Percentiles rank a stretch among this genome's conserved stretches.
Conservation (phyloP, 495 filamentous ascomycete genomes). For the Aspergillus sclerotiicarbonarius region DNA sequence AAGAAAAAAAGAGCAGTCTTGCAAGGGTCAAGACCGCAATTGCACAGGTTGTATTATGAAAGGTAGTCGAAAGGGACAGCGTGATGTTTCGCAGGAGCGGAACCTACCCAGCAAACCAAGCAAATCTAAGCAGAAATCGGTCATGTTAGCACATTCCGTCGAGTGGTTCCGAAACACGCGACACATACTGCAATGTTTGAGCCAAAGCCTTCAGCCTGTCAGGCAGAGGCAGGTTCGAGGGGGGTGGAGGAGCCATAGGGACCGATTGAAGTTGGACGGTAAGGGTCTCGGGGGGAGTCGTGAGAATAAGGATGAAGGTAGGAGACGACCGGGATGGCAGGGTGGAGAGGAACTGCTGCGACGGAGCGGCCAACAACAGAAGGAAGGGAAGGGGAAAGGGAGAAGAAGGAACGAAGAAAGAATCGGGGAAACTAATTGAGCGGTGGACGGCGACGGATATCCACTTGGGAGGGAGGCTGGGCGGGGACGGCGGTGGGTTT, state of each 20-base stretch:
- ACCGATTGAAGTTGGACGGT: background rate
- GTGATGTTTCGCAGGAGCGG: constrained; percentile 4
- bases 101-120: constrained; percentile 90
- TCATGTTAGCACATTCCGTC: constrained; percentile 44
- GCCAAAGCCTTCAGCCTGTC: constrained; percentile 75
- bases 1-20: background rate
- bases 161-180: constrained; percentile 18
- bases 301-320: constrained; percentile 3
- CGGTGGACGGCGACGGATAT: constrained; percentile 8
- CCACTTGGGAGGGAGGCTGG: constrained; percentile 8
- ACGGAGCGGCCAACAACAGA: background rate
- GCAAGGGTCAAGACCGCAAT: constrained; percentile 2
- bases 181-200: constrained; percentile 82
- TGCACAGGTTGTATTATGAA: background rate
- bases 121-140: constrained; percentile 44
- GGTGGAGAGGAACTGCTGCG: background rate
- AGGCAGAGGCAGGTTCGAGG: constrained; percentile 63
- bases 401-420: background rate
- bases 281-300: background rate
- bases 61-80: background rate
- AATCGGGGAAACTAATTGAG: constrained; percentile 8
- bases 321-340: background rate
- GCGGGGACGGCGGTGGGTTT: constrained; percentile 8
- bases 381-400: background rate
- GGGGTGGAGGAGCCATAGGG: constrained; percentile 77